Evolutionary conservation across 2,329 filamentous ascomycete species (phyloP), one percentile per base, ranked within the genome.

Genomic region (Ophiosphaerella korrae): DNA sequence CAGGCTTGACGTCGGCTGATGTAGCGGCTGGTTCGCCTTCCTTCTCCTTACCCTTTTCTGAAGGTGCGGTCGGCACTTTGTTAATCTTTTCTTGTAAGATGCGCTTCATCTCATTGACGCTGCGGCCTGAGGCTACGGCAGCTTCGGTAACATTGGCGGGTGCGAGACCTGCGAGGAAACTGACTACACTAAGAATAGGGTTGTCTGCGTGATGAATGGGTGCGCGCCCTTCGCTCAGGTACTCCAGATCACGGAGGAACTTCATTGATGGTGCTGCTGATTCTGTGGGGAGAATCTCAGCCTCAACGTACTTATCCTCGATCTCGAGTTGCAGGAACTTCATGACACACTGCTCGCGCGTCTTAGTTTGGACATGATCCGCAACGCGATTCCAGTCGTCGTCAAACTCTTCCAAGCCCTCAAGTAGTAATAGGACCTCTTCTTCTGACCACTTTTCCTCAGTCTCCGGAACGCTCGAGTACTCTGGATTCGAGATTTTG

Each of bases 321-420:
- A 99, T 99, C 62, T 97, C 93, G 32, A 99, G 81, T 70, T 97
- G 92, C 58, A 99, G 75, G 78, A 99, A 99, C 72, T 97, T 94
- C 64, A 97, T 82, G 13, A 97, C 93, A 72, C 94, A 99, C 77
- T 99, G 93, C 74, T 99, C 95, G 45, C 91, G 84, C 1, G 92
- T 96, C 53, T 93, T 87, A 2, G 91, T 95, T 42, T 89, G 89
- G 37, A 99, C 94, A 67, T 97, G 90, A 57, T 93, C 91, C 1
- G 95, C 88, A 60, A 99, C 92, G 65, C 90, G 86, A 50, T 89
- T 88, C 94, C 94, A 99, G 75, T 97, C 91, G 54, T 97, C 93
- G 59, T 97, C 93, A 64, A 93, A 96, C 63, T 88, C 84, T 76
- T 99, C 94, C 42, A 99, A 80, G 7, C 86, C 95, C 74, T 99